Conservation (phyloP, 2,329 filamentous ascomycete genomes). For the Geoglossum cookeanum region DNA sequence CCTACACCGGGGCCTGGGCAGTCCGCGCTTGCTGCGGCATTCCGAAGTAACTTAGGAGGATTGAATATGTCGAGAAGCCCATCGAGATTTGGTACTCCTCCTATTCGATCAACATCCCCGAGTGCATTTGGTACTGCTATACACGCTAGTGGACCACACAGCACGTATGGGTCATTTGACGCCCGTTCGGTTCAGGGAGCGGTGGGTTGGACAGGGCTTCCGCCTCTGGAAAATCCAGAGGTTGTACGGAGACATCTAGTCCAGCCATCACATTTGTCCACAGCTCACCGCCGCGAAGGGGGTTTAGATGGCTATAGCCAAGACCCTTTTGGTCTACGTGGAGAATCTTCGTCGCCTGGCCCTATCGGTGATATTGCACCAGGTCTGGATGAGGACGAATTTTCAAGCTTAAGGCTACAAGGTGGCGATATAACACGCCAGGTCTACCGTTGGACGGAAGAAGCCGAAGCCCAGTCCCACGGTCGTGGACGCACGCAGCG, state of each 20-base stretch:
- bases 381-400: slow-evolving; percentile 46
- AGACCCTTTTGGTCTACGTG: slow-evolving; percentile 1
- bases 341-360: slow-evolving; percentile 3
- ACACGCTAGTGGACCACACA: slow-evolving; percentile 35
- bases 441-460: slow-evolving; percentile 93
- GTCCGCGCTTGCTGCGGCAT: slow-evolving; percentile 74
- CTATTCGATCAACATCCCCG: slow-evolving; percentile 38
- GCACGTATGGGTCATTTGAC: slow-evolving; percentile 76
- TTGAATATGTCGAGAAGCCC: slow-evolving; percentile 9
- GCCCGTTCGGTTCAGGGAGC: slow-evolving; percentile 32
- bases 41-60: slow-evolving; percentile 51
- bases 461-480: slow-evolving; percentile 49
- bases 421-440: slow-evolving; percentile 87
- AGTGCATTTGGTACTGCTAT: slow-evolving; percentile 26
- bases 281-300: slow-evolving; percentile 5
- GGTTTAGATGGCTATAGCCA: slow-evolving; percentile 4
- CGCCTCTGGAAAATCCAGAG: slow-evolving; percentile 70
- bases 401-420: slow-evolving; percentile 81
- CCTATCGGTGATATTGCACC: slow-evolving; percentile 16
- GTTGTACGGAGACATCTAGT: slow-evolving; percentile 82
- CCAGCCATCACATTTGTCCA: slow-evolving; percentile 30
- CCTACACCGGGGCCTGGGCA: slow-evolving; percentile 58
- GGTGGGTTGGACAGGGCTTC: slow-evolving; percentile 28
- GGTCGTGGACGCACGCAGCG: slow-evolving; percentile 42
- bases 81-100: slow-evolving; percentile 24